phyloP scores from a whole-genome alignment of 352 stramenopile genomes.

The Globisporangium irregulare region DNA sequence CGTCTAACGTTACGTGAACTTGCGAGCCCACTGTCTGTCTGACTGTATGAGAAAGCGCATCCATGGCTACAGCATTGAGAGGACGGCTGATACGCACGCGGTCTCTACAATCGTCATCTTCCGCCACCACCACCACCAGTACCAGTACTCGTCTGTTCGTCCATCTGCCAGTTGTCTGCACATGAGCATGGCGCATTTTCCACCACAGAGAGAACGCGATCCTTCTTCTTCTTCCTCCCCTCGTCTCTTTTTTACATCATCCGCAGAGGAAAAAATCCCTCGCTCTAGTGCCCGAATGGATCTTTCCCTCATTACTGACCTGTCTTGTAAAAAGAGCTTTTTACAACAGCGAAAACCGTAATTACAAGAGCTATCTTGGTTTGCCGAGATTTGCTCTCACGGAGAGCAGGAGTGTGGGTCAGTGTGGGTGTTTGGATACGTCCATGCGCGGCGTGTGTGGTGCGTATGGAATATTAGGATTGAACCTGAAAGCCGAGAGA shows the following conservation, averaged over 20 bases:
- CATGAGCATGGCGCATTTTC: neutral
- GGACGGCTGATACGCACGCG: neutral
- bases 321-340: neutral
- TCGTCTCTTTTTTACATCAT: slow-evolving; percentile 7
- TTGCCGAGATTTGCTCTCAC: neutral
- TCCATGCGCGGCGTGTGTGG: neutral
- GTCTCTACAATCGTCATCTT: neutral
- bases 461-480: slow-evolving; percentile 5
- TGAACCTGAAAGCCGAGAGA: neutral
- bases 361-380: slow-evolving; percentile 1
- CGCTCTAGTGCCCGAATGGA: neutral
- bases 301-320: neutral
- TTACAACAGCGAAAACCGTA: neutral
- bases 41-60: neutral
- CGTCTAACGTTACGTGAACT: neutral
- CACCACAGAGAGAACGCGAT: neutral
- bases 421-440: slow-evolving; percentile 10
- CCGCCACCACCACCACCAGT: neutral
- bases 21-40: neutral
- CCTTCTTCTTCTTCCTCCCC: neutral
- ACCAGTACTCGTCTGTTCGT: neutral
- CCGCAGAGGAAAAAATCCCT: neutral
- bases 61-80: neutral
- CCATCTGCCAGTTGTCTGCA: neutral
- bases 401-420: slow-evolving; percentile 1